Evolutionary conservation across 495 filamentous ascomycete species (phyloP).

Genomic region (Penicillium malachiteum): DNA sequence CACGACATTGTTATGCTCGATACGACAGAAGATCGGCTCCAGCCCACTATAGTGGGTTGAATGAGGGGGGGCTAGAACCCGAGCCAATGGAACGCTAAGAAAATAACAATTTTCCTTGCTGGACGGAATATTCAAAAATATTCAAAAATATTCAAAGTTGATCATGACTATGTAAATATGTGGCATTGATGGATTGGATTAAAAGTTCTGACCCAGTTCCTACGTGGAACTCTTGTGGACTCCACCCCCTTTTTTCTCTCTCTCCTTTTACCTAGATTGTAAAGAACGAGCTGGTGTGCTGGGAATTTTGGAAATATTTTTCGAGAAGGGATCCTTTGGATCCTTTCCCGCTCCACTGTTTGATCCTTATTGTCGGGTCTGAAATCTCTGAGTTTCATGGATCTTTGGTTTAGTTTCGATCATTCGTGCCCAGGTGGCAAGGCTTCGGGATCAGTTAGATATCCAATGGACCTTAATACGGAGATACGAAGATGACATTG

Average conservation of each 20-base stretch:
- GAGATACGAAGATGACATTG: too few species aligned
- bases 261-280: not conserved
- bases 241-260: not conserved
- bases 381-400: not conserved
- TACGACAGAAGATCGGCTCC: slow-evolving; percentile 9
- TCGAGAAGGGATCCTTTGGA: slow-evolving; percentile 4
- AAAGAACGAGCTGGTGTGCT: not conserved
- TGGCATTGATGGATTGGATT: slow-evolving; percentile 1
- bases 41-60: slow-evolving; percentile 1
- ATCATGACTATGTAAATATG: not conserved
- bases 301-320: not conserved
- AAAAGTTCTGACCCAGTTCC: not conserved
- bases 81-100: slow-evolving; percentile 14
- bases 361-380: slow-evolving; percentile 8
- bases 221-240: not conserved
- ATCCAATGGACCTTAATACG: too few species aligned
- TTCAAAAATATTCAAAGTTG: too few species aligned
- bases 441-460: not conserved
- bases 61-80: slow-evolving; percentile 10
- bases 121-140: too few species aligned
- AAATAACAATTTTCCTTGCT: not conserved
- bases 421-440: slow-evolving; percentile 8
- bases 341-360: slow-evolving; percentile 6
- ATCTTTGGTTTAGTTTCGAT: slow-evolving; percentile 12
- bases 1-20: slow-evolving; percentile 5